Evolutionary conservation across 805 yeast species (phyloP), one percentile per base, ranked within the genome.

Genomic region (Kluyveromyces dobzhanskii): DNA sequence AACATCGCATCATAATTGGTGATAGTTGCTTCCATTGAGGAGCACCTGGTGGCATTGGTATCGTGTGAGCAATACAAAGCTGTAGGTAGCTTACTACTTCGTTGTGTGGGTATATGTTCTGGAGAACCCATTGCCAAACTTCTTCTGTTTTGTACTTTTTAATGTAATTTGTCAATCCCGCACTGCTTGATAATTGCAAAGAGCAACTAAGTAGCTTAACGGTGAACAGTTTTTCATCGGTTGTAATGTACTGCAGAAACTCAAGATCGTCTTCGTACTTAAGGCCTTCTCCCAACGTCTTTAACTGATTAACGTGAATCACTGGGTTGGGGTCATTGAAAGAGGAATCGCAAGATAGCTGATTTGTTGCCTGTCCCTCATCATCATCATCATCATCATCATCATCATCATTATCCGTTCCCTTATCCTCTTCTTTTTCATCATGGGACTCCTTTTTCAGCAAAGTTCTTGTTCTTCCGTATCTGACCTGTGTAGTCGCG

Each of bases 191-290:
- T 4, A 52, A 36, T 11, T 49, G 37, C 18, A 52, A 17, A 5
- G 51, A 47, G 11, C 57, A 42, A 25, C 48, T 53, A 3, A 56
- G 27, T n/a, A 56, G 38, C 13, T 48, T 49, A 2, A 53, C 46
- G n/a, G 44, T 41, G 9, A 44, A 17, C 12, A 30, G 17, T 12
- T 40, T 28, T 24, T 39, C 17, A 8, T 19, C 32, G 7, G 28
- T 38, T 4, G 50, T 36, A n/a, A 37, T 42, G 10, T 51, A 57
- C 2, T 56, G 26, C 4, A 65, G 37, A 38, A 63, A 65, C n/a
- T 54, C 63, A 25, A 60, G 42, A 24, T 66, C 69, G 37, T 65
- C 67, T 31, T 49, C 49, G 33, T 47, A 57, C 38, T 61, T 59
- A 2, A 61, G 42, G 12, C 51, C 50, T 17, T 54, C 53, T 3